These are phyloP conservation scores for Lentinula novae-zelandiae DNA, from an alignment of 1,284 basidiomycete genomes.

Conservation along the genomic window DNA sequence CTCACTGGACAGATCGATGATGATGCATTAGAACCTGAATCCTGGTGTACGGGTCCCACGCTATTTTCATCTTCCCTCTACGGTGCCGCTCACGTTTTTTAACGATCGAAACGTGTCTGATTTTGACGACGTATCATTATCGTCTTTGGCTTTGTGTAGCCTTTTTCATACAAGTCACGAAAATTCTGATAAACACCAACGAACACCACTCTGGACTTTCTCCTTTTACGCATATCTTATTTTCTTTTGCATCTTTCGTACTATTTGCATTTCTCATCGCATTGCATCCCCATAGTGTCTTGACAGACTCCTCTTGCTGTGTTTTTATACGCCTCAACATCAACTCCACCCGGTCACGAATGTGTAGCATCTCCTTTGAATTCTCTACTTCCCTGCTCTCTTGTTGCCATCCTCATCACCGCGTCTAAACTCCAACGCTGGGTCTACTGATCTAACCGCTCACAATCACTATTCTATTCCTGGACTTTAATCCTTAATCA, in stretches of 20 bases:
- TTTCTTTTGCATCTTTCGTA: conserved; percentile 11
- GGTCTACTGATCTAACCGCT: not conserved
- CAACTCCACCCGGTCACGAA: not conserved
- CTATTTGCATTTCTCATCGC: conserved; percentile 9
- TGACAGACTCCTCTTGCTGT: conserved; percentile 1
- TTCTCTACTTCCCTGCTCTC: not conserved
- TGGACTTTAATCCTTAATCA: not conserved
- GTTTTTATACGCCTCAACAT: conserved; percentile 9
- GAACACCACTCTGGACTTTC: conserved; percentile 8
- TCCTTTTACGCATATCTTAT: conserved; percentile 11
- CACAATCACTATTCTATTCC: not conserved
- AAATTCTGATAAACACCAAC: not conserved
- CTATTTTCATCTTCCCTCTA: not conserved
- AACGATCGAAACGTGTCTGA: conserved; percentile 6
- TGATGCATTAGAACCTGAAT: not conserved
- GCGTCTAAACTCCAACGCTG: not conserved
- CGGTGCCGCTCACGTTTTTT: conserved; percentile 1
- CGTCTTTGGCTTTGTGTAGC: not conserved
- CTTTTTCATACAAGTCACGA: not conserved
- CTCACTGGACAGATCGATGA: not conserved
- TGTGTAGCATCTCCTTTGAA: conserved; percentile 10
- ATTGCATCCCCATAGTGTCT: not conserved
- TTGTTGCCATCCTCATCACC: not conserved
- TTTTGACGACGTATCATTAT: conserved; percentile 5
- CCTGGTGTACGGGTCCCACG: conserved; percentile 4